These are phyloP conservation scores for Penicillium sp. DNA, from an alignment of 2,329 filamentous ascomycete genomes.

Conservation along the genomic window DNA sequence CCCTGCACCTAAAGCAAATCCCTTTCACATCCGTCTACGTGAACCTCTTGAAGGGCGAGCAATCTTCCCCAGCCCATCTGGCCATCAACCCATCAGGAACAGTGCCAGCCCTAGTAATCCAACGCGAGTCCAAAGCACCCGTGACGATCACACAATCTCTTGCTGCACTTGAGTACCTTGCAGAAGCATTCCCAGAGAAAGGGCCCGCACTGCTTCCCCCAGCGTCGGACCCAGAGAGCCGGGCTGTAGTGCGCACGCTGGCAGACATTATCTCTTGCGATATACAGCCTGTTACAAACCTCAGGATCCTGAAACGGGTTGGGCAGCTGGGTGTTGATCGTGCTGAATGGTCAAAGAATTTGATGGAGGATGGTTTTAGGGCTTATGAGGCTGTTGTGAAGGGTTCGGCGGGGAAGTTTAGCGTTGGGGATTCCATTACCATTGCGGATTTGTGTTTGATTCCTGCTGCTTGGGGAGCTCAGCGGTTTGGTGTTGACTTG, in stretches of 20 bases:
- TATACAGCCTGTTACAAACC: constrained; percentile 54
- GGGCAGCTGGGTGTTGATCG: constrained; percentile 38
- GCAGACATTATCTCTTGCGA: constrained; percentile 50
- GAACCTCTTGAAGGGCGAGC: constrained; percentile 50
- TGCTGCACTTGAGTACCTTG: constrained; percentile 55
- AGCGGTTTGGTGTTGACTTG: constrained; percentile 49
- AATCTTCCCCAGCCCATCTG: constrained; percentile 40
- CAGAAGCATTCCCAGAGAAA: constrained; percentile 45
- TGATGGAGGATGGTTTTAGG: constrained; percentile 46
- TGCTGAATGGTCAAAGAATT: constrained; percentile 45
- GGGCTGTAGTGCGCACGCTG: constrained; percentile 48
- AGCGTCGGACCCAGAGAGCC: constrained; percentile 34
- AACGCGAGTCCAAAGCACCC: constrained; percentile 15
- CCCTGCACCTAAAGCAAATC: constrained; percentile 49
- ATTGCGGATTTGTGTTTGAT: constrained; percentile 53
- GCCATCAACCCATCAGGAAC: constrained; percentile 47
- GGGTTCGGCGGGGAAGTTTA: constrained; percentile 42
- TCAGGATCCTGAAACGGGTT: constrained; percentile 46
- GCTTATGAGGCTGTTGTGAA: constrained; percentile 47
- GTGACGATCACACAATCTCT: constrained; percentile 49
- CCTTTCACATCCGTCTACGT: constrained; percentile 42
- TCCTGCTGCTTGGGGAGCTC: constrained; percentile 51
- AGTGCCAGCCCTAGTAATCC: constrained; percentile 47
- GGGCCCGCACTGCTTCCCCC: constrained; percentile 42
- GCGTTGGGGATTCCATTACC: constrained; percentile 48